Base-by-base conservation (phyloP, 345 rosid genomes). In the Brassica carinata region DNA sequence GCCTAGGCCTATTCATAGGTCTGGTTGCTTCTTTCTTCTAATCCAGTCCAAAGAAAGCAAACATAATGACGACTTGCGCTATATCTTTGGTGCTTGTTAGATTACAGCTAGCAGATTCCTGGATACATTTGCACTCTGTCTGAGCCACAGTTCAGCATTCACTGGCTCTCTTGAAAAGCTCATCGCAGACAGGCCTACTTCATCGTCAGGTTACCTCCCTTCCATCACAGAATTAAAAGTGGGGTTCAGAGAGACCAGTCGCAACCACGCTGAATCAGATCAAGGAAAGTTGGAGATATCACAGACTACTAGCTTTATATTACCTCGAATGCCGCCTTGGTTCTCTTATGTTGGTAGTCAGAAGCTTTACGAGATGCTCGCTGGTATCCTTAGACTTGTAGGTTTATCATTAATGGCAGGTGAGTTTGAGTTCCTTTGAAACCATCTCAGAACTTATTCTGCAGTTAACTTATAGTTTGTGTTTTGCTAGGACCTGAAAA, bases 261-360 rank as follows among this genome's bases (percentile, higher is more conserved):
- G 68, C 69, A 31, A 71, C 68, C 87, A 75, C 71, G 11, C 65
- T 77, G 85, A 83, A 73, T 75, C 88, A 69, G 85, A 82, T 73
- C 68, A 74, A 79, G 85, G 74, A 72, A 82, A 73, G 77, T 69
- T 55, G 51, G 80, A 73, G 71, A 59, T 73, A 36, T 40, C 81
- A 64, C 17, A 78, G 72, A 81, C 82, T 73, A 81, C 79, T 76
- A 77, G 82, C 63, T 89, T 78, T 75, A 78, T 85, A 73, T 81
- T 95, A 79, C 98, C 99, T 36, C 84, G 82, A 67, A 86, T 88
- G 84, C 99, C 98, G 26, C 97, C 99, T 65, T 95, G 96, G 98
- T 89, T 95, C 83, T 84, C 79, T 59, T 70, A 84, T 88, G 91
- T 85, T 84, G 93, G 97, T 59, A 85, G 89, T 78, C 92, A 80